Evolutionary conservation across 2,329 filamentous ascomycete genomes (phyloP).

Genomic region (Allantophomopsis lycopodina): DNA sequence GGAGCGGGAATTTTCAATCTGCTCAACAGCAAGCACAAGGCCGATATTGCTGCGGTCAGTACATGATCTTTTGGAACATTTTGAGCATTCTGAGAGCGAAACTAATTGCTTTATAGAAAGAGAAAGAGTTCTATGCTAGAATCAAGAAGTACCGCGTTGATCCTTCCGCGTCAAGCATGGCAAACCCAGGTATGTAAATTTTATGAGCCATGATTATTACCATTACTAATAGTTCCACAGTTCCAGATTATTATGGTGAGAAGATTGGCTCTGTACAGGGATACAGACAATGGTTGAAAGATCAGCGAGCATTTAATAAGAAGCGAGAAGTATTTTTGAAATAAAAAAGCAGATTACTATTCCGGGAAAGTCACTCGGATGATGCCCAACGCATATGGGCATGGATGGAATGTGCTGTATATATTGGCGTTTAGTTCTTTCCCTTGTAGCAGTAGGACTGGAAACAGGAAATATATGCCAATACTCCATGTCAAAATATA

Average conservation of each 20-base stretch:
- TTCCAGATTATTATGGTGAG: constrained; percentile 88
- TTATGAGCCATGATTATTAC: no score
- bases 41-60: constrained; percentile 56
- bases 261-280: constrained; percentile 89
- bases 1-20: constrained; percentile 71
- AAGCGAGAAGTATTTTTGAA: constrained; percentile 34
- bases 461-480: no score
- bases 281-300: constrained; percentile 93
- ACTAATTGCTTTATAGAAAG: constrained; percentile 44
- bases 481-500: no score
- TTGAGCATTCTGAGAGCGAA: neutral
- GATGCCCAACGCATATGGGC: no score
- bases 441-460: neutral
- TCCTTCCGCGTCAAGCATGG: constrained; percentile 73
- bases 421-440: neutral
- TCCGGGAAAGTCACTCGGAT: no score
- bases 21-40: constrained; percentile 56
- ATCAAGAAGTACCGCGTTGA: constrained; percentile 91
- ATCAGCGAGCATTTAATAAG: constrained; percentile 93
- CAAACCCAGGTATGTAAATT: constrained; percentile 46
- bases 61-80: neutral
- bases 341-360: no score
- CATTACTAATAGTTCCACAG: constrained; percentile 9
- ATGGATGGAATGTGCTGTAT: neutral
- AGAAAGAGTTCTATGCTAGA: constrained; percentile 82